These are phyloP conservation scores for Neurospora tetraspora DNA, from an alignment of 495 filamentous ascomycete species.

Conservation along the genomic window DNA sequence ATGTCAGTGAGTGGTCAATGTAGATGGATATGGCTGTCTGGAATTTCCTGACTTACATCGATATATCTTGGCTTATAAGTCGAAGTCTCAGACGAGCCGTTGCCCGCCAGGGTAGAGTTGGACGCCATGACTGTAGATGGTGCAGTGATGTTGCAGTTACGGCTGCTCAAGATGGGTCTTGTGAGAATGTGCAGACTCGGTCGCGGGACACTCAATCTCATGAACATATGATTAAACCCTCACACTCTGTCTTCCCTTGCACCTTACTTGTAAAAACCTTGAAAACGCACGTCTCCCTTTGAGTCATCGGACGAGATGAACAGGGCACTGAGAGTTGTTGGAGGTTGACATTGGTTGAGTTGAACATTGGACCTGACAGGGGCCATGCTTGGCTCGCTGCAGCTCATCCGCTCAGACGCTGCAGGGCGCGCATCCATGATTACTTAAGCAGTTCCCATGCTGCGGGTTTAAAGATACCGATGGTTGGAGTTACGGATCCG, in stretches of 20 bases:
- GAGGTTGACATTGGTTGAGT: too few relatives aligned
- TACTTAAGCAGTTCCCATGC: neutral
- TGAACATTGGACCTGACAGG: neutral
- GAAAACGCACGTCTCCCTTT: neutral
- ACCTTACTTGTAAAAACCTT: too few relatives aligned
- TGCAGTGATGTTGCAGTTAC: neutral
- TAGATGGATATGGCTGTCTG: too few relatives aligned
- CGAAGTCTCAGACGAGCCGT: neutral
- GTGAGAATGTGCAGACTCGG: conserved; percentile 3
- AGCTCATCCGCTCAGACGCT: neutral
- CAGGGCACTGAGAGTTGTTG: too few relatives aligned
- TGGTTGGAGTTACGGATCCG: neutral
- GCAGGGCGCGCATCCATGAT: neutral
- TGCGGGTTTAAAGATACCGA: too few relatives aligned
- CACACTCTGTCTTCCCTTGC: neutral
- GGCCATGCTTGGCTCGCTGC: neutral
- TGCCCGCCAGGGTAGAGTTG: neutral
- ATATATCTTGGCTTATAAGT: conserved; percentile 44
- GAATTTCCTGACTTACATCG: too few relatives aligned
- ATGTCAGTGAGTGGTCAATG: too few relatives aligned
- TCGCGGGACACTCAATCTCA: conserved; percentile 6
- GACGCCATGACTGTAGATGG: conserved; percentile 9
- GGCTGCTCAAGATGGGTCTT: conserved; percentile 1
- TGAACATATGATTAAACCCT: neutral
- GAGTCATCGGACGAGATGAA: neutral